Percentiles rank a stretch among this genome's conserved stretches.
phyloP scores from a whole-genome alignment of 805 yeast genomes.

The Metschnikowia hibisci region DNA sequence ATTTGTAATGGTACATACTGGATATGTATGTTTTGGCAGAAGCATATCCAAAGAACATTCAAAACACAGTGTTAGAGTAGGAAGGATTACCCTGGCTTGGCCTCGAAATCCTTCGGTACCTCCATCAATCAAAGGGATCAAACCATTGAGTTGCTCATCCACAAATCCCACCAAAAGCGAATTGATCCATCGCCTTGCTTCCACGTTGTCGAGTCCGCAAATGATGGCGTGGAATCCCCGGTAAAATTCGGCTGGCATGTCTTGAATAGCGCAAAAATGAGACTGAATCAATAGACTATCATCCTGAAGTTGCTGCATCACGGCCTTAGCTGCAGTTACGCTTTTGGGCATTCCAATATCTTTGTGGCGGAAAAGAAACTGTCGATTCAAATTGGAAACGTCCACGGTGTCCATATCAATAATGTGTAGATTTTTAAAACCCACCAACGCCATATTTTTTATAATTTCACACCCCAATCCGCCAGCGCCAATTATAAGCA shows the following conservation, averaged over 20 bases:
- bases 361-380: slow-evolving; percentile 57
- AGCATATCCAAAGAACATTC: slow-evolving; percentile 84
- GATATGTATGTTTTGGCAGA: slow-evolving; percentile 62
- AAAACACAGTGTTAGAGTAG: slow-evolving; percentile 83
- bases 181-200: slow-evolving; percentile 90
- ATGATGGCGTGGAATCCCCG: slow-evolving; percentile 65
- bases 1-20: slow-evolving; percentile 91
- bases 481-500: slow-evolving; percentile 69
- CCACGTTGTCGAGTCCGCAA: slow-evolving; percentile 86
- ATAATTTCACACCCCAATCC: slow-evolving; percentile 81
- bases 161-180: slow-evolving; percentile 60
- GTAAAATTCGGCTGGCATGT: slow-evolving; percentile 60
- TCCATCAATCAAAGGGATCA: slow-evolving; percentile 71
- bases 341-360: slow-evolving; percentile 71
- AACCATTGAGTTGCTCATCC: slow-evolving; percentile 33
- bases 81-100: slow-evolving; percentile 81
- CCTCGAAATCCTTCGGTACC: slow-evolving; percentile 96
- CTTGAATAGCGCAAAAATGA: slow-evolving; percentile 57
- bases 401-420: slow-evolving; percentile 85
- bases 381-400: slow-evolving; percentile 70
- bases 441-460: slow-evolving; percentile 67
- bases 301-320: slow-evolving; percentile 44
- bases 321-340: slow-evolving; percentile 55
- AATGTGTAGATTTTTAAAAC: slow-evolving; percentile 60
- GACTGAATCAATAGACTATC: slow-evolving; percentile 46